These are phyloP conservation scores for Asterella californica DNA, from an alignment of 225 moss, liverwort and hornwort species.

Conservation along the genomic window DNA sequence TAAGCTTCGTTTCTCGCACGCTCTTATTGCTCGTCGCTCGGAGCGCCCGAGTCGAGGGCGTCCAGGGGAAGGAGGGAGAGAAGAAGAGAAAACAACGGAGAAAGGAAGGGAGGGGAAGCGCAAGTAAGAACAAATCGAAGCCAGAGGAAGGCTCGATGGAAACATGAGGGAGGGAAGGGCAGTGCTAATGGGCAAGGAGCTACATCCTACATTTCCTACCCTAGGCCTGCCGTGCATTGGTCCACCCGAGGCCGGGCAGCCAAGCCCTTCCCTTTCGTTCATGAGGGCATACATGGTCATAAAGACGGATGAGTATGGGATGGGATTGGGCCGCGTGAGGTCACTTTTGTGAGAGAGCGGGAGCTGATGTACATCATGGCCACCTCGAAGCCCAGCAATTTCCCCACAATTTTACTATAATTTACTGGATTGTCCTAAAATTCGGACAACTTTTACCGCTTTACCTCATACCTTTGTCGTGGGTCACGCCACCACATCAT, in stretches of 20 bases:
- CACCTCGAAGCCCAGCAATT: background rate
- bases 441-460: background rate
- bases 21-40: background rate
- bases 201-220: background rate
- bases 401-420: background rate
- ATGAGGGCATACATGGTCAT: constrained; percentile 12
- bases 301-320: background rate
- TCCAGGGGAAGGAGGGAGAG: background rate
- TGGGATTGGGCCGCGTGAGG: constrained; percentile 12
- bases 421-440: background rate
- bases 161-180: constrained; percentile 3
- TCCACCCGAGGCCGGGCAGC: constrained; percentile 25
- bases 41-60: background rate
- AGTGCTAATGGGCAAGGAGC: background rate
- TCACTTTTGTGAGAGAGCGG: constrained; percentile 4
- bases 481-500: background rate
- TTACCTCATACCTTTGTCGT: background rate
- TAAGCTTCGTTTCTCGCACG: constrained; percentile 9
- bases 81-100: background rate
- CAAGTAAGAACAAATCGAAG: background rate
- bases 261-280: background rate
- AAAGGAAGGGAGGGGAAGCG: background rate
- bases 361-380: constrained; percentile 2
- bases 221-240: constrained; percentile 22
- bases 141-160: background rate